Conservation (phyloP, 805 yeast species). For the Cyberlindnera mycetangii region DNA sequence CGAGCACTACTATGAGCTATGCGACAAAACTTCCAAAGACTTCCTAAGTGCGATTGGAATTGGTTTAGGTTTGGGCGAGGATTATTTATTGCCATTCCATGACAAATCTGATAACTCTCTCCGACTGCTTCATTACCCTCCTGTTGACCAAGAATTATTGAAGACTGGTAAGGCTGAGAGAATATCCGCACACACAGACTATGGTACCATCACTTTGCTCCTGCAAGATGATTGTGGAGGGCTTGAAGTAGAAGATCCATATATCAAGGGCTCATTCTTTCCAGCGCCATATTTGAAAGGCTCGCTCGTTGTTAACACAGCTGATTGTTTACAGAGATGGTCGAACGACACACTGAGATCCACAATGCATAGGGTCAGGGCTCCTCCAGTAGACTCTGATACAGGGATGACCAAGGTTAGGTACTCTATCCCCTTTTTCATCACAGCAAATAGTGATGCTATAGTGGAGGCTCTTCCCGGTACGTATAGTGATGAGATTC, state of each 20-base stretch:
- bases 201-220: slow-evolving; percentile 7
- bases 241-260: slow-evolving; percentile 9
- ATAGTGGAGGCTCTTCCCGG: slow-evolving; percentile 23
- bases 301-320: slow-evolving; percentile 10
- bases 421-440: slow-evolving; percentile 8
- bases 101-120: slow-evolving; percentile 4
- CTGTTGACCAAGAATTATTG: background rate
- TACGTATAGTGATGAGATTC: slow-evolving; percentile 17
- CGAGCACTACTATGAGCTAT: slow-evolving; percentile 12
- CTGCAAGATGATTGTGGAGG: slow-evolving; percentile 17
- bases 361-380: slow-evolving; percentile 10
- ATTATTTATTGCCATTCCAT: slow-evolving; percentile 16
- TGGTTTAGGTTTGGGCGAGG: slow-evolving; percentile 20
- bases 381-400: slow-evolving; percentile 12
- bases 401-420: slow-evolving; percentile 16
- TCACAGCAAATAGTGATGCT: slow-evolving; percentile 3
- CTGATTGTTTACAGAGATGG: slow-evolving; percentile 11
- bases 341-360: slow-evolving; percentile 7
- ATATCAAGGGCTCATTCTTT: slow-evolving; percentile 6
- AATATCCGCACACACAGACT: slow-evolving; percentile 11
- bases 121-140: slow-evolving; percentile 6
- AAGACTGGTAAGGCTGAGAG: slow-evolving; percentile 5
- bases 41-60: slow-evolving; percentile 22
- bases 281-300: slow-evolving; percentile 11
- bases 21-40: slow-evolving; percentile 13